Evolutionary conservation across 2,329 filamentous ascomycete genomes (phyloP), one percentile per base, ranked within the genome.

Genomic region (Aspergillus aculeatus): DNA sequence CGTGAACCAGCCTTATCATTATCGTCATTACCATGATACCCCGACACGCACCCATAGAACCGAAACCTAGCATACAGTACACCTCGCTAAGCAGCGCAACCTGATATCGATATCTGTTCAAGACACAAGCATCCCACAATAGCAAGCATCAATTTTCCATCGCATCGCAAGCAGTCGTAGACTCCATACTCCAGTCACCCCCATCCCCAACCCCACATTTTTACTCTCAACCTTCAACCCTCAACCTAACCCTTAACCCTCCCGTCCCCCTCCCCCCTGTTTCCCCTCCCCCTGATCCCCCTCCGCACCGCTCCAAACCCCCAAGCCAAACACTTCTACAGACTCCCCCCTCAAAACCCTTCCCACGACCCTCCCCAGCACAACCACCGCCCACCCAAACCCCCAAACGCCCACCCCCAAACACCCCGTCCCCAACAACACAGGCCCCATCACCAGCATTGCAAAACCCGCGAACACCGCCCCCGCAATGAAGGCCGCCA

Each of bases 391-490:
- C 51, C 32, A 35, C 11, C 10, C 32, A 0, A 82, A 83, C 14
- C 81, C 83, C 9, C 89, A 77, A 9, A 26, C 7, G 82, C 86
- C 86, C 87, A 90, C 19, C 84, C 75, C 85, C 90, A 94, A 62
- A 89, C 75, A 61, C 88, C 82, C 1, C 2, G 88, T 87, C 62
- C 91, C 73, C 73, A 90, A 84, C 41, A 94, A 77, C 0, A 86
- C 83, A 1, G 90, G 90, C 0, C 91, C 76, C 16, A 95, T 81
- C 47, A 93, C 71, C 51, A 91, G 71, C 11, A 90, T 77, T 2
- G 88, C 89, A 49, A 91, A 73, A 6, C 83, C 67, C 5, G 76
- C 82, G 47, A 84, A 73, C 19, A 86, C 63, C 44, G 90, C 68
- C 12, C 87, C 87, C 31, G 82, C 81, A 47, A 86, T 76, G 47